Evolutionary conservation across 805 yeast species (phyloP), one percentile per base, ranked within the genome.

Genomic region (Ogataea nitratoaversa): DNA sequence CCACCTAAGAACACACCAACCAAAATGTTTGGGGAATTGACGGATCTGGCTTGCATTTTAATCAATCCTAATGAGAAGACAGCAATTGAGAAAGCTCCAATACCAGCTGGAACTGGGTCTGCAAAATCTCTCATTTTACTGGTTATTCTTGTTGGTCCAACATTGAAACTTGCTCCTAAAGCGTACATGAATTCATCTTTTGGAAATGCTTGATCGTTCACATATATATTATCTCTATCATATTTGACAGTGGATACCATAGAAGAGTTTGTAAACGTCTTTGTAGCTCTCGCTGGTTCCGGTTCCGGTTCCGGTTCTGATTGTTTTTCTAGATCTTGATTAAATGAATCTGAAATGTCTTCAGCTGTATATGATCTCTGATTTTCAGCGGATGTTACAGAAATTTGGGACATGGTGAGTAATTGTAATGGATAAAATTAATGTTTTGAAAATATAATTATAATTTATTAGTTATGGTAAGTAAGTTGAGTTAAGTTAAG

Each of bases 141-240:
- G 8, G 65, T 58, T 14, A 41, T 48, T 31, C 47, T 52, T 37
- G 63, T 49, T 28, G 63, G 53, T 37, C 78, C 71, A 5, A 76
- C 67, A 37, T 69, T 68, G 41, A 72, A 61, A 8, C 66, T 66
- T 51, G 84, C 85, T 12, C 83, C 85, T 53, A 81, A 79, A 2
- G 86, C 88, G 25, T 67, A 66, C 49, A 77, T 59, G 47, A 82
- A 71, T 41, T 82, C 89, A 22, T 67, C 67, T 39, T 75, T 70
- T 41, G 68, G 66, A 58, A 76, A 72, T 19, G 65, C 60, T 30
- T 59, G 53, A 37, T 66, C 64, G 38, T 71, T 72, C 32, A 73
- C 63, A 42, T 64, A 63, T 31, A 73, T 62, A 44, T 61, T 59
- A 29, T 70, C 67, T 19, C 61, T 60, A 37, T 70, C 74, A 27